Evolutionary conservation across 139 green algal genomes (phyloP).

Genomic region (Monoraphidium neglectum): DNA sequence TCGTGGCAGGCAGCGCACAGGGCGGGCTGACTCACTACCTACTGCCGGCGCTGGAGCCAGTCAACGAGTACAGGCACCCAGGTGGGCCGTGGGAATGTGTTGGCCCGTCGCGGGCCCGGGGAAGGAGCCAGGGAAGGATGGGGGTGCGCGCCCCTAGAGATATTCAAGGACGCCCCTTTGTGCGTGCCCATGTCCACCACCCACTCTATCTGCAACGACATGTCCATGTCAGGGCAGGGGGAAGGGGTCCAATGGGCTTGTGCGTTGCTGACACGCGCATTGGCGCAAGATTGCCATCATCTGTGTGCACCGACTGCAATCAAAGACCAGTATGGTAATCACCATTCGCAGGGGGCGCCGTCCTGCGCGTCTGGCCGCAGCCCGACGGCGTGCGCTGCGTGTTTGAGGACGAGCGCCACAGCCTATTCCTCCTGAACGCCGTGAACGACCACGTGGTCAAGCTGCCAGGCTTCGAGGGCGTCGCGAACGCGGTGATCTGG

Average conservation of each 20-base stretch:
- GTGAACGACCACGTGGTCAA: conserved; percentile 63
- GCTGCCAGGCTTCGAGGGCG: conserved; percentile 36
- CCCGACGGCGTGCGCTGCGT: conserved; percentile 57
- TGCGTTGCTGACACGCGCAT: no score
- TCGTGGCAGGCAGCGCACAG: conserved; percentile 52
- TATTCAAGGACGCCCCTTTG: no score
- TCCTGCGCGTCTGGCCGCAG: conserved; percentile 58
- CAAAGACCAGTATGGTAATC: no score
- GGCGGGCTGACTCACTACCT: conserved; percentile 67
- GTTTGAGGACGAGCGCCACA: conserved; percentile 58
- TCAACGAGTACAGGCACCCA: conserved; percentile 74
- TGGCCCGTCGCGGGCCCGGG: no score
- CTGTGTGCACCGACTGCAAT: no score
- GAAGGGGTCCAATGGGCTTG: no score
- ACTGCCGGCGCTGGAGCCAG: conserved; percentile 27
- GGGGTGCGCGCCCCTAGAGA: no score
- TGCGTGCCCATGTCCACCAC: no score
- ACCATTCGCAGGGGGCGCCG: conserved; percentile 40
- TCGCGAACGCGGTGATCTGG: conserved; percentile 59
- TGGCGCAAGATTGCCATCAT: no score
- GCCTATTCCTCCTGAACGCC: conserved; percentile 66
- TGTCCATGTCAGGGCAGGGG: no score
- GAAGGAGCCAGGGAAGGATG: no score
- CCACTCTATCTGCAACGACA: no score
- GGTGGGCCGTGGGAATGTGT: conserved; percentile 15